Evolutionary conservation across 345 rosid species (phyloP), one percentile per base, ranked within the genome.

Genomic region (Eutrema heterophyllum): DNA sequence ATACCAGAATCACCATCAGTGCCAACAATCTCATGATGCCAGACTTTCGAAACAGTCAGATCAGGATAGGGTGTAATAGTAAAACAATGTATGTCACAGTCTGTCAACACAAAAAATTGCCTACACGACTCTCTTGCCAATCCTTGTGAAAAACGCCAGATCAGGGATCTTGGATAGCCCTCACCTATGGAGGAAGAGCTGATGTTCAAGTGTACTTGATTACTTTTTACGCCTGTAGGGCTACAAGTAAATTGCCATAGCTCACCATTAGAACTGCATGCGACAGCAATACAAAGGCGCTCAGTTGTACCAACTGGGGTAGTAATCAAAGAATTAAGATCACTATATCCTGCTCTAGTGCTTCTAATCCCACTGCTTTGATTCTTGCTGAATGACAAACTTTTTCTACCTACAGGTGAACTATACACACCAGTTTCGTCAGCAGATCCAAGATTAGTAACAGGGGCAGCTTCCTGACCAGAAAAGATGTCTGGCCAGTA

Each of bases 11-110:
- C 93, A 76, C 86, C 92, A 83, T 89, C 93, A 76, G 50, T 81
- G 27, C 95, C 88, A 71, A 94, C 87, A 81, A 89, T 86, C 79
- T 89, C 90, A 76, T 89, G 87, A 35, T 86, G 83, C 93, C 97
- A 94, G 44, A 88, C 80, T 83, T 84, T 83, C 46, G 86, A 79
- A 54, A 86, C 86, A 40, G 67, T 52, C 44, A 83, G 66, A 77
- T 75, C 86, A 74, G 83, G 82, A 74, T 63, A 59, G 65, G 84
- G 79, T 39, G 75, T 70, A 50, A 89, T 41, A 70, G 58, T 45
- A 44, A 85, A 87, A 74, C 97, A 95, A 36, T 76, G 87, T 79
- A 95, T 84, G 79, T 89, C 97, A 79, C 79, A 83, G 51, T 89
- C 92, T 57, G 96, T 89, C 78, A 95, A 66, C 67, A 88, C 53